phyloP scores from a whole-genome alignment of 1,284 basidiomycete species.

The Mrakiaceae sp. region DNA sequence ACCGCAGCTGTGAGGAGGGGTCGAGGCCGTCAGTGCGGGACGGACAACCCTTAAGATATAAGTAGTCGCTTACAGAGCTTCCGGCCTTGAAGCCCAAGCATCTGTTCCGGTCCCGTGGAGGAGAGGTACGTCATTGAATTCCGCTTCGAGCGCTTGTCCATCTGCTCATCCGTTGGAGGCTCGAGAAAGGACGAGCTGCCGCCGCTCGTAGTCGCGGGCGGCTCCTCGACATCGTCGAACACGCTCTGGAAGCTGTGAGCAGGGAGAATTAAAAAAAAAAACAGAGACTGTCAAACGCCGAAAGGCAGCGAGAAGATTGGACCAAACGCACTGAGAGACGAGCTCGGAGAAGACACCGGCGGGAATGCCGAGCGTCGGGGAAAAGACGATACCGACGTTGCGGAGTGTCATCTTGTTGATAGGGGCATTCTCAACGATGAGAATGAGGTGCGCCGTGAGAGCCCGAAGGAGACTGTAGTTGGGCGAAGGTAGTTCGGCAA shows the following conservation, averaged over 20 bases:
- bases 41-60: no score
- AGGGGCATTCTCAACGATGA: slow-evolving; percentile 79
- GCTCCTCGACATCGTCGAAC: background rate
- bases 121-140: slow-evolving; percentile 7
- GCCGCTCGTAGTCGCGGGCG: background rate
- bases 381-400: slow-evolving; percentile 94
- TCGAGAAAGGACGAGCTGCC: background rate
- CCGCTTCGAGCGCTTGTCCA: background rate
- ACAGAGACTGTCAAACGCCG: background rate
- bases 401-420: slow-evolving; percentile 98
- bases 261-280: background rate
- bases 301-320: background rate
- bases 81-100: slow-evolving; percentile 3
- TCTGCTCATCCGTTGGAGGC: background rate
- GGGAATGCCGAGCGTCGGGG: slow-evolving; percentile 86
- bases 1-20: background rate
- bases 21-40: background rate
- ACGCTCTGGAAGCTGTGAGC: slow-evolving; percentile 8
- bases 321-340: slow-evolving; percentile 45
- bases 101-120: background rate
- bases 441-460: slow-evolving; percentile 86
- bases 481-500: slow-evolving; percentile 72
- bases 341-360: slow-evolving; percentile 89
- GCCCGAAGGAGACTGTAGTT: slow-evolving; percentile 92
- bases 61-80: background rate